Conservation (phyloP, 2,329 filamentous ascomycete species). For the Microthyrium microscopicum region DNA sequence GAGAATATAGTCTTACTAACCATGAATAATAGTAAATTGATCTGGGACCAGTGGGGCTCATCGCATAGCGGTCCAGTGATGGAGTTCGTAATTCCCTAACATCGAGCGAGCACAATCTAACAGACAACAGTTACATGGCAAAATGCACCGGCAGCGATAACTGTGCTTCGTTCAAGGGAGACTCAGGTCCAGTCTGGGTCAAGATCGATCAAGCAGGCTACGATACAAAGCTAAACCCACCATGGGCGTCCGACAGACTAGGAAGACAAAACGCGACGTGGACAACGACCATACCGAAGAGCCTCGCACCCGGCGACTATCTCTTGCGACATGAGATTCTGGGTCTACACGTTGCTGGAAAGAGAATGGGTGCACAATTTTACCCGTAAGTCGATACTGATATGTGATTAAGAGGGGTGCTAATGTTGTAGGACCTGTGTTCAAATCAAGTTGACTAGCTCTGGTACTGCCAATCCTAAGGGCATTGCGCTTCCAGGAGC, state of each 20-base stretch:
- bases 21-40: too few species aligned
- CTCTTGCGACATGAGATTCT: slow-evolving; percentile 27
- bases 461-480: slow-evolving; percentile 13
- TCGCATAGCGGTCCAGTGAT: slow-evolving; percentile 20
- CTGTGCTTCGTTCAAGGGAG: slow-evolving; percentile 19
- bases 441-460: slow-evolving; percentile 22
- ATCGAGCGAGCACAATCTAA: too few species aligned
- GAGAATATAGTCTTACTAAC: too few species aligned
- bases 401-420: too few species aligned
- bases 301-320: slow-evolving; percentile 16
- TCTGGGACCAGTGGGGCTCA: slow-evolving; percentile 21
- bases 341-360: slow-evolving; percentile 25
- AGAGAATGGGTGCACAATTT: slow-evolving; percentile 24
- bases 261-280: slow-evolving; percentile 18
- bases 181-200: slow-evolving; percentile 20
- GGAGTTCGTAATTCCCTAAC: too few species aligned
- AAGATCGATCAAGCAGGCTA: slow-evolving; percentile 23
- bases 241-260: slow-evolving; percentile 21
- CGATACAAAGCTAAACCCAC: slow-evolving; percentile 14
- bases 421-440: slow-evolving; percentile 28
- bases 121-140: slow-evolving; percentile 24
- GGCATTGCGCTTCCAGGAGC: slow-evolving; percentile 13
- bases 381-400: too few species aligned
- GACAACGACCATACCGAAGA: slow-evolving; percentile 17
- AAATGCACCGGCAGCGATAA: slow-evolving; percentile 15